Conservation (phyloP, 1,139 yeast species). For the Yamadazyma aaseri region DNA sequence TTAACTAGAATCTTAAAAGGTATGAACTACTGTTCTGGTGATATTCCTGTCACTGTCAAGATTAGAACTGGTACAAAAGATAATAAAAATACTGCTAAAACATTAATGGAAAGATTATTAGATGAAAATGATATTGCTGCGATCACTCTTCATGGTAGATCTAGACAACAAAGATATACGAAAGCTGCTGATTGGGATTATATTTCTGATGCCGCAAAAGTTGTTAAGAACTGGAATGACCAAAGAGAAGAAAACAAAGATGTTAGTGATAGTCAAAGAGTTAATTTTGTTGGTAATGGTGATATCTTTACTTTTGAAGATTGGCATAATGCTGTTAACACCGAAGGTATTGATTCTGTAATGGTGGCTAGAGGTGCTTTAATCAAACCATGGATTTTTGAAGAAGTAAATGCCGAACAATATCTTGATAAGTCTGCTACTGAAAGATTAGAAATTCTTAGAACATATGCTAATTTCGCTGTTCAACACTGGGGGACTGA, state of each 20-base stretch:
- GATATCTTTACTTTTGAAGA: constrained; percentile 86
- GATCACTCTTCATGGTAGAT: constrained; percentile 91
- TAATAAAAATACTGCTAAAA: constrained; percentile 79
- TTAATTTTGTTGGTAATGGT: constrained; percentile 84
- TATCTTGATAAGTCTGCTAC: constrained; percentile 86
- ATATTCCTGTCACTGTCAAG: constrained; percentile 87
- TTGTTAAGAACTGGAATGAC: constrained; percentile 61
- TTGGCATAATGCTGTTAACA: constrained; percentile 75
- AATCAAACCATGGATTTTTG: constrained; percentile 98
- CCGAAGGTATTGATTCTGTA: constrained; percentile 80
- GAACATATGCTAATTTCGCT: constrained; percentile 72
- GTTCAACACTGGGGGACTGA: constrained; percentile 98
- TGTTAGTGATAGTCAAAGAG: constrained; percentile 45
- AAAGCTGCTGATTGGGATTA: constrained; percentile 92
- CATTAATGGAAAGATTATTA: constrained; percentile 67
- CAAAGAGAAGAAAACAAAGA: constrained; percentile 55
- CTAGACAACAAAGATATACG: constrained; percentile 93
- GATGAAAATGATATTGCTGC: constrained; percentile 84
- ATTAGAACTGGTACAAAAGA: constrained; percentile 90
- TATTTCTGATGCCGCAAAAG: constrained; percentile 68
- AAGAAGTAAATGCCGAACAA: constrained; percentile 87
- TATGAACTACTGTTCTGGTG: constrained; percentile 87
- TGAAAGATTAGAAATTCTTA: constrained; percentile 78
- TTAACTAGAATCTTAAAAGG: constrained; percentile 76
- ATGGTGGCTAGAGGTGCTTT: constrained; percentile 99